phyloP scores from a whole-genome alignment of 2,329 filamentous ascomycete species.

The Aspergillus texensis region DNA sequence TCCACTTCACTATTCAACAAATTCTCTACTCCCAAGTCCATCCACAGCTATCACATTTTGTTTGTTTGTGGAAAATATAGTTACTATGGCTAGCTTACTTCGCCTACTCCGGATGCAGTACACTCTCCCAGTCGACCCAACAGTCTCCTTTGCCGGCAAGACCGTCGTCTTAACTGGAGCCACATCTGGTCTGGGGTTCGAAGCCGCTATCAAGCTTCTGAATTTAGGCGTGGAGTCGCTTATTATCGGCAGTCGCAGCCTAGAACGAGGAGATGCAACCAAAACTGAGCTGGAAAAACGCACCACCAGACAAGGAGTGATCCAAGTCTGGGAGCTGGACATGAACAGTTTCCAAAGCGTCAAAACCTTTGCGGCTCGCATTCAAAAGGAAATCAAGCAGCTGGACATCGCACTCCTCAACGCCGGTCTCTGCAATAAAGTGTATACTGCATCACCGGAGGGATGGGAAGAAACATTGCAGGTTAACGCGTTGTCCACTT shows the following conservation, averaged over 20 bases:
- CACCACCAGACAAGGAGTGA: slow-evolving; percentile 33
- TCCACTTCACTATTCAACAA: neutral
- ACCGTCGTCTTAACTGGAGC: slow-evolving; percentile 55
- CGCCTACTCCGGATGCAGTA: slow-evolving; percentile 35
- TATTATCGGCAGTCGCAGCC: slow-evolving; percentile 51
- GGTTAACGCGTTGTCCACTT: slow-evolving; percentile 61
- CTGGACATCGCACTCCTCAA: slow-evolving; percentile 52
- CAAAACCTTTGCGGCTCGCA: slow-evolving; percentile 43
- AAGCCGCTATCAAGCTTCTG: slow-evolving; percentile 53
- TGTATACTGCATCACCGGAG: slow-evolving; percentile 40
- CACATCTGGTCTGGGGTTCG: slow-evolving; percentile 54
- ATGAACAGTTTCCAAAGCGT: slow-evolving; percentile 51
- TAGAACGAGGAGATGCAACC: slow-evolving; percentile 45
- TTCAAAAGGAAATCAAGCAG: slow-evolving; percentile 38
- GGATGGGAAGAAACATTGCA: slow-evolving; percentile 59
- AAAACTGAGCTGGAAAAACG: slow-evolving; percentile 43
- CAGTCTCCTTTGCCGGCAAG: slow-evolving; percentile 46
- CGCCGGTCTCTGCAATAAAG: slow-evolving; percentile 46
- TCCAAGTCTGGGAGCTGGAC: slow-evolving; percentile 52
- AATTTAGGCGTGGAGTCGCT: slow-evolving; percentile 45
- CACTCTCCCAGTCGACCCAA: slow-evolving; percentile 41
- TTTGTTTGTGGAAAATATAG: neutral
- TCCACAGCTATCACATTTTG: neutral
- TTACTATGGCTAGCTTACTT: slow-evolving; percentile 31
- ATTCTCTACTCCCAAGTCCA: neutral